phyloP scores from a whole-genome alignment of 148 eudicot genomes.

The Salicornia ramosissima region DNA sequence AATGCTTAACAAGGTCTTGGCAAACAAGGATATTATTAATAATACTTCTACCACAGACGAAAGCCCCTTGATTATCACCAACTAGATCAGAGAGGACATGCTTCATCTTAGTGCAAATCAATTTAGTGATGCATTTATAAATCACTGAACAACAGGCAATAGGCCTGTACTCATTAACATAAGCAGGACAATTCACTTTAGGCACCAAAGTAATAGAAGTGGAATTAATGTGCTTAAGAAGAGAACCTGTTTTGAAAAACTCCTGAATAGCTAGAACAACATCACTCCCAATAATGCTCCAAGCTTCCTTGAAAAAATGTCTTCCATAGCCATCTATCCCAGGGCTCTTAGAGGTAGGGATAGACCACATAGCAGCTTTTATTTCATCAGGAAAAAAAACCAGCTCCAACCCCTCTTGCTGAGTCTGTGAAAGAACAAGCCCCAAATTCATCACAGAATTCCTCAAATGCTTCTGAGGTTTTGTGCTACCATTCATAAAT shows the following conservation, averaged over 20 bases:
- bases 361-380: neutral
- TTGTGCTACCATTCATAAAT: neutral
- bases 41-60: too few species aligned
- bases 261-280: neutral
- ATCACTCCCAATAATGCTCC: neutral
- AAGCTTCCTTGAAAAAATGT: neutral
- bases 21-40: too few species aligned
- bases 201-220: neutral
- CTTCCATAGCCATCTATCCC: neutral
- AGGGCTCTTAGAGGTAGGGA: neutral
- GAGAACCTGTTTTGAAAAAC: neutral
- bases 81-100: neutral
- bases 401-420: too few species aligned
- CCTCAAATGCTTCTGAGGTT: too few species aligned
- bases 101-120: neutral
- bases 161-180: neutral
- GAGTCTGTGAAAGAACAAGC: neutral
- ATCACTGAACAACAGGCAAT: neutral
- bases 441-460: too few species aligned
- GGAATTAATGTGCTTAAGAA: neutral
- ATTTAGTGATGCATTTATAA: neutral
- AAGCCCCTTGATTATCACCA: neutral
- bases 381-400: neutral
- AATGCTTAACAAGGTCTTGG: too few species aligned
- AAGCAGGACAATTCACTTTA: neutral